These are phyloP conservation scores for Grosmannia penicillata DNA, from an alignment of 2,329 filamentous ascomycete genomes.

Conservation along the genomic window DNA sequence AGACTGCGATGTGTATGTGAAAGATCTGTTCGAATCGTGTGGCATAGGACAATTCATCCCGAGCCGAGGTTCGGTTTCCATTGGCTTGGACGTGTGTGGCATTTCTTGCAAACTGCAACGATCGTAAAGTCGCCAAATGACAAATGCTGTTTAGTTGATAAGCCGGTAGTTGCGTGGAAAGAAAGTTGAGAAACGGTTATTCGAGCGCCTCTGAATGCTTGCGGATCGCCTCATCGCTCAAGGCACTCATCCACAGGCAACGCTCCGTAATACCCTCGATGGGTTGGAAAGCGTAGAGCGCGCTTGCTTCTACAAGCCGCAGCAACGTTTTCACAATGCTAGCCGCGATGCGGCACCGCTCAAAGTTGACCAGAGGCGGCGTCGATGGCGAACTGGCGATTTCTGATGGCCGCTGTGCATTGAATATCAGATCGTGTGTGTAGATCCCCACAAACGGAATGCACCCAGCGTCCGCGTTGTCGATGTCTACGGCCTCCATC, in stretches of 20 bases:
- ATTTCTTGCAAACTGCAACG: too few species aligned
- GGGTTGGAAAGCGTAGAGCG: constrained; percentile 57
- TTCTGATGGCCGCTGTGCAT: constrained; percentile 62
- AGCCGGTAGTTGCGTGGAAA: too few species aligned
- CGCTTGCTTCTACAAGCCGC: constrained; percentile 64
- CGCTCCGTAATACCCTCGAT: constrained; percentile 65
- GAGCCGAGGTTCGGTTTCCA: too few species aligned
- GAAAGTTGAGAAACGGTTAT: too few species aligned
- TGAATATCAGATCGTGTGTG: constrained; percentile 71
- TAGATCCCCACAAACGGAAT: constrained; percentile 78
- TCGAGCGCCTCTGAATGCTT: constrained; percentile 35
- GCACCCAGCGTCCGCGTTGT: constrained; percentile 49
- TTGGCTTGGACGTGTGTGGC: too few species aligned
- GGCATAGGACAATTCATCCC: too few species aligned
- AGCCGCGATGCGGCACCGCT: constrained; percentile 62
- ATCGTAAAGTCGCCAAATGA: too few species aligned
- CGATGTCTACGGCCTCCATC: constrained; percentile 52
- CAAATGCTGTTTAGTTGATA: not conserved
- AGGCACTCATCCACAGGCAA: constrained; percentile 72
- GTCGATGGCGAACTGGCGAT: constrained; percentile 52
- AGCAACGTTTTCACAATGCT: constrained; percentile 67
- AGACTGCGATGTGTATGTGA: too few species aligned
- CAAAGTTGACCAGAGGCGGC: constrained; percentile 67
- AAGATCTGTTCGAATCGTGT: too few species aligned
- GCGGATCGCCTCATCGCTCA: constrained; percentile 62